Base-by-base conservation (phyloP, 2,329 filamentous ascomycete genomes). In the Colletotrichum tropicicola region DNA sequence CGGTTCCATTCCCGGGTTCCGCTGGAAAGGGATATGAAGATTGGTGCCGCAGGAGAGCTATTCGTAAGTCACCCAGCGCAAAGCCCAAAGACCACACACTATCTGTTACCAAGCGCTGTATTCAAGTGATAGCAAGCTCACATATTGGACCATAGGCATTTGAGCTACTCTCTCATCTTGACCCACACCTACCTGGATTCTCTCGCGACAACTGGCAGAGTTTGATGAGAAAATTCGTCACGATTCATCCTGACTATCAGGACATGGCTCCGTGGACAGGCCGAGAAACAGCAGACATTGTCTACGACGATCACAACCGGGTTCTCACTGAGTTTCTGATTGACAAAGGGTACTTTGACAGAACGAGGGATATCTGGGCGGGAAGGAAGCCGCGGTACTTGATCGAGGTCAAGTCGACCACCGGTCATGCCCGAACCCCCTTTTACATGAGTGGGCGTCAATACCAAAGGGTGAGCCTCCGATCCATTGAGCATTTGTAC, bases 391-490 rank as follows among this genome's bases (percentile, higher is more conserved):
- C 77, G 1, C 67, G 74, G 30, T 86, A 84, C 67, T 80, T 78
- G 21, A 79, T 87, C 3, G 85, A 87, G 59, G 84, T 87, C 35
- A 87, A 86, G 68, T 77, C 82, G 1, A 85, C 83, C 0, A 79
- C 77, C 0, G 70, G 71, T 1, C 49, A 67, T 2, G 78, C 73
- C 44, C 70, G 75, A 2, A 79, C 75, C 6, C 75, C 79, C 0
- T 85, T 87, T 57, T 85, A 72, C 49, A 79, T 86, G 74, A 85
- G 80, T 68, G 75, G 78, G 28, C 66, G 68, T 1, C 83, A 86
- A 68, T 83, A 81, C 54, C 60, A 71, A 37, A 71, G 73, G 66
- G 82, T 82, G 69, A 69, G 77, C n/a, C n/a, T 56, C 6, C 15
- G 30, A 45, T 37, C 8, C 17, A 62, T 25, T 59, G 64, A 2